Base-by-base conservation (phyloP, 768 basidiomycete species). In the Mycena albidolilacea region DNA sequence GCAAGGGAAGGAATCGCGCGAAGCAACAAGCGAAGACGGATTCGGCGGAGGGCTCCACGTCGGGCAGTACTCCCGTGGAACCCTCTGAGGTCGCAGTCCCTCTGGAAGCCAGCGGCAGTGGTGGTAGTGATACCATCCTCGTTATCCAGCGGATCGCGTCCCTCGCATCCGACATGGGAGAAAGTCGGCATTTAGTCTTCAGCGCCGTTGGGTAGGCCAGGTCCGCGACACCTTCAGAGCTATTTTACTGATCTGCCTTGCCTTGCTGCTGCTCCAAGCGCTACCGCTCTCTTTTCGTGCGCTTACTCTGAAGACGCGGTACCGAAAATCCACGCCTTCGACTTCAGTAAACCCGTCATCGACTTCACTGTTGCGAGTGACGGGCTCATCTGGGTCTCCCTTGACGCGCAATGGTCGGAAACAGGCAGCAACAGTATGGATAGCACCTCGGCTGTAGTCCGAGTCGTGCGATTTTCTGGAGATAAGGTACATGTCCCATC, bases 161-260 rank as follows among this genome's bases (percentile, higher is more conserved):
- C 7, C 76, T 89, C 8, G 70, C 84, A 8, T 80, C 84, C 4
- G 81, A 80, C 9, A 23, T 50, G 64, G 65, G 54, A 30, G 79
- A 77, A 5, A 81, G 82, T 14, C 80, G 78, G 6, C 81, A 85
- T 72, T 75, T 95, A 15, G 71, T 95, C 7, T 96, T 95, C 79
- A 92, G 85, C 70, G 93, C 86, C 7, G 86, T 94, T 65, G 95
- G 95, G 95, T 96, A 76, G 58, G 91, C 41, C 21, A 55, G 41
- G 43, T 50, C 48, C 19, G 19, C 48, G n/a, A 46, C 14, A 46
- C 11, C 15, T 50, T 8, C 7, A 50, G 9, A 15, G 54, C 10
- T 23, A n/a, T 41, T 55, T 64, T 50, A 60, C 17, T 65, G 52
- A 15, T 59, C 57, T 66, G 8, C 66, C 15, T 38, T 55, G 2